These are phyloP conservation scores for Zarea fungicola DNA, from an alignment of 2,329 filamentous ascomycete species.

Conservation along the genomic window DNA sequence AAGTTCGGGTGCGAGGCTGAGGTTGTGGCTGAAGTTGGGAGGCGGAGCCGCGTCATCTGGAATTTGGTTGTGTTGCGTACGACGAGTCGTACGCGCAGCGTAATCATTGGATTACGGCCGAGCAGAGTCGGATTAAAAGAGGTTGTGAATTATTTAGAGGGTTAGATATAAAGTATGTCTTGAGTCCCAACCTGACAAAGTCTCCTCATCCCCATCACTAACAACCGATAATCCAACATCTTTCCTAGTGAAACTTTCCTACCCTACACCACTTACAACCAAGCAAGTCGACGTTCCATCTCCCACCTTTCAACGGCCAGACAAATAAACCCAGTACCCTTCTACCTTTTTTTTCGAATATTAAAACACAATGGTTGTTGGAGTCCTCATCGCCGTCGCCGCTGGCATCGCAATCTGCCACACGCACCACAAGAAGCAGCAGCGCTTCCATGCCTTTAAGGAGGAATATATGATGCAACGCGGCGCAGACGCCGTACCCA, in stretches of 20 bases:
- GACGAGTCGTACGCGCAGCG: conserved; percentile 5
- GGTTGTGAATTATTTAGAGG: too few relatives aligned
- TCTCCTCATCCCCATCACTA: too few relatives aligned
- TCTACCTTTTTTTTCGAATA: not conserved
- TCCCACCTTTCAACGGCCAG: too few relatives aligned
- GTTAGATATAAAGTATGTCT: too few relatives aligned
- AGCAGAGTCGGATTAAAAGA: too few relatives aligned
- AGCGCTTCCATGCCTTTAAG: conserved; percentile 1
- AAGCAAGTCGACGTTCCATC: not conserved
- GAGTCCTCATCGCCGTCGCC: not conserved
- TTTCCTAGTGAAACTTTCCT: not conserved
- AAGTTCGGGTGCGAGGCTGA: not conserved
- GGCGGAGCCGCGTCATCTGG: conserved; percentile 7
- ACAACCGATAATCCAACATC: not conserved
- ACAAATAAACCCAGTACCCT: not conserved
- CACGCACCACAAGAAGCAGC: conserved; percentile 10
- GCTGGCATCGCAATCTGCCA: conserved; percentile 9
- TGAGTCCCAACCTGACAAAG: too few relatives aligned
- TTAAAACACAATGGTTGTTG: not conserved
- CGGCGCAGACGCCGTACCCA: not conserved
- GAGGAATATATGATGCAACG: not conserved
- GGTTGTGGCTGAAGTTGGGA: too few relatives aligned
- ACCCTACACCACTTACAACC: not conserved
- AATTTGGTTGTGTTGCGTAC: too few relatives aligned
- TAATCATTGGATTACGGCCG: not conserved